A percentile compares a stretch with the other conserved stretches of the same genome.
These are phyloP conservation scores for Irpex lacteus DNA, from an alignment of 1,284 basidiomycete species.

Conservation along the genomic window DNA sequence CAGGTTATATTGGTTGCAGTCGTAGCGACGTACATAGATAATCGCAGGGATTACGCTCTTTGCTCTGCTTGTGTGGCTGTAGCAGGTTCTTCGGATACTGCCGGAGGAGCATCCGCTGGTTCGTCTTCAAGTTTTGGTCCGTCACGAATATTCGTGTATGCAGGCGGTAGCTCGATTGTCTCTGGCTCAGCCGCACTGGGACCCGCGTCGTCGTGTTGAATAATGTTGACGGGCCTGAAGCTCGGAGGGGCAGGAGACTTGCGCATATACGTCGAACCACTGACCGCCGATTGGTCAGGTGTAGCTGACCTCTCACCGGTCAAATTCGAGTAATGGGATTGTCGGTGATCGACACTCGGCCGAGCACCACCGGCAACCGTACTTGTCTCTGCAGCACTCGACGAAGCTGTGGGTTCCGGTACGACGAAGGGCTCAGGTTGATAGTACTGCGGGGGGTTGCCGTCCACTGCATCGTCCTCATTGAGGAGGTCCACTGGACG, in stretches of 20 bases:
- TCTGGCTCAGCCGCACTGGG: slow-evolving; percentile 48
- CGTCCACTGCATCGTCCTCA: slow-evolving; percentile 46
- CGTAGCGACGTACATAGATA: neutral
- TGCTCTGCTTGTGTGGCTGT: neutral
- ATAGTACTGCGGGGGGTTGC: slow-evolving; percentile 60
- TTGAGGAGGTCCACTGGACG: slow-evolving; percentile 62
- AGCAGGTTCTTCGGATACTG: neutral
- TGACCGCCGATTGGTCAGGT: slow-evolving; percentile 18
- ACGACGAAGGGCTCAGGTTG: slow-evolving; percentile 72
- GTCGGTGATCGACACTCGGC: slow-evolving; percentile 22
- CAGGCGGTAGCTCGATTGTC: slow-evolving; percentile 77
- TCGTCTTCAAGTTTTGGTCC: neutral
- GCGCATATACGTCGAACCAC: slow-evolving; percentile 36
- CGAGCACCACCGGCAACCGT: slow-evolving; percentile 23
- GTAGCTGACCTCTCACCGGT: slow-evolving; percentile 19
- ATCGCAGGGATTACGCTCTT: neutral
- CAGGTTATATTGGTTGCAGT: neutral
- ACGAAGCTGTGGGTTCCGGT: slow-evolving; percentile 51
- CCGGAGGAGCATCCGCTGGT: neutral
- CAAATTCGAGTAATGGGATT: slow-evolving; percentile 23
- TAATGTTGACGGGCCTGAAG: slow-evolving; percentile 70
- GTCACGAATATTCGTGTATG: slow-evolving; percentile 50
- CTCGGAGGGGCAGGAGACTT: slow-evolving; percentile 41
- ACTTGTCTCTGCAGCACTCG: slow-evolving; percentile 11
- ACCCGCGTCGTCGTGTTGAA: slow-evolving; percentile 81